Evolutionary conservation across 805 yeast genomes (phyloP).

Genomic region (Metschnikowia similis): DNA sequence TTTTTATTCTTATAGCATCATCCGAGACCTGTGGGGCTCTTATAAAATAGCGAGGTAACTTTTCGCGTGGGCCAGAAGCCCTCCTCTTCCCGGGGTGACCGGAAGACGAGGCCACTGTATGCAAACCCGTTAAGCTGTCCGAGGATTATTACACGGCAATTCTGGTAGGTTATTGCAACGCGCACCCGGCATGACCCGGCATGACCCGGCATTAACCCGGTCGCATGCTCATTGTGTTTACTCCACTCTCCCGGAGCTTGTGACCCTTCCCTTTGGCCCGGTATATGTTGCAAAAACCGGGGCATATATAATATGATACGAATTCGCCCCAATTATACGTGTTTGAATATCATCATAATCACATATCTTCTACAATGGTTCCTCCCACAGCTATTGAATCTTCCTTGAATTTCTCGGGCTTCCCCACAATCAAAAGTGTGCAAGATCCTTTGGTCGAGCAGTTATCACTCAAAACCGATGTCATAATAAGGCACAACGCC

Average conservation of each 20-base stretch:
- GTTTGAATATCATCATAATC: neutral
- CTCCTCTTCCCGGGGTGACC: neutral
- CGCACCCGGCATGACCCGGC: conserved; percentile 10
- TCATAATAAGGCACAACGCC: conserved; percentile 80
- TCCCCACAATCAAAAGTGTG: conserved; percentile 34
- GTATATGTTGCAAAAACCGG: conserved; percentile 4
- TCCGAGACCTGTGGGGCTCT: too few relatives aligned
- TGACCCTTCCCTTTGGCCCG: conserved; percentile 5
- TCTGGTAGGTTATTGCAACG: conserved; percentile 1
- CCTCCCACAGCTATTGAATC: conserved; percentile 47
- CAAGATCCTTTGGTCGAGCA: conserved; percentile 41
- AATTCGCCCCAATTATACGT: conserved; percentile 5
- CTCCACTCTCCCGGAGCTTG: conserved; percentile 11
- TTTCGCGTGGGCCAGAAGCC: neutral
- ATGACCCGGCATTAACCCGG: conserved; percentile 11
- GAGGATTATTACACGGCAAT: conserved; percentile 1
- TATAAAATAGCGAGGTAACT: too few relatives aligned
- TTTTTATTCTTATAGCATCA: neutral
- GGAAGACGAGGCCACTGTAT: neutral
- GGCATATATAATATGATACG: conserved; percentile 7
- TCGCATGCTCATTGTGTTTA: conserved; percentile 6
- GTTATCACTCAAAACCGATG: conserved; percentile 53
- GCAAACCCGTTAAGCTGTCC: neutral
- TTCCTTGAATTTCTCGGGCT: conserved; percentile 36
- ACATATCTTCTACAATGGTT: conserved; percentile 24